Base-by-base conservation (phyloP, 1,139 yeast species). In the Blastobotrys elegans region DNA sequence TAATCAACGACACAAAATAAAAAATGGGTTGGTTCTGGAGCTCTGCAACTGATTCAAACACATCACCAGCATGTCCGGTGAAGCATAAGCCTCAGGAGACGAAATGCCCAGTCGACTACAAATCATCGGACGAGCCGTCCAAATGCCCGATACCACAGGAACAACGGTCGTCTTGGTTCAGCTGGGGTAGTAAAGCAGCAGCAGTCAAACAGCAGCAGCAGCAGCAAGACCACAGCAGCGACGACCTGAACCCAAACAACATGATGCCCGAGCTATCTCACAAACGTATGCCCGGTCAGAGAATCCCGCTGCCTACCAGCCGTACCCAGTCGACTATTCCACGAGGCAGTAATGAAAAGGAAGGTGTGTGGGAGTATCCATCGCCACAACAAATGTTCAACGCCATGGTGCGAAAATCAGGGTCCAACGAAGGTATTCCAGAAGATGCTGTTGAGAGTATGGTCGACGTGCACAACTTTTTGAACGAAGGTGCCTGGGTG, bases 351-450 rank as follows among this genome's bases (percentile, higher is more conserved):
- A 63, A 67, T n/a, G 72, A 70, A 2, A 75, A 71, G 22, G 78
- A 77, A 52, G 90, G 95, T 0, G 79, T 82, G 41, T 92, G 99
- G 99, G 98, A 92, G 66, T 92, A 94, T 64, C 99, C 99, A 1
- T 88, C 96, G 1, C 98, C 99, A 1, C 98, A 92, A 66, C 98
- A 92, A 65, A 94, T 92, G 98, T 80, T 89, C 55, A 90, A 90
- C 63, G 99, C 99, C 22, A 92, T 92, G 97, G 71, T 89, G 39
- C 79, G 92, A 55, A 92, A 92, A 68, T 96, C 97, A 13, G 89
- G 89, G 61, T 71, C 71, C 2, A 87, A 82, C 27, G 84, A 84
- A 41, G 87, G 80, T 22, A 77, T 92, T 35, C 94, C 94, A 2
- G 97, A 89, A 64, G 96, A 88, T 54, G 97, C 97, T 0, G 97